These are phyloP conservation scores for Populus alba DNA, from an alignment of 345 rosid genomes.

Conservation along the genomic window DNA sequence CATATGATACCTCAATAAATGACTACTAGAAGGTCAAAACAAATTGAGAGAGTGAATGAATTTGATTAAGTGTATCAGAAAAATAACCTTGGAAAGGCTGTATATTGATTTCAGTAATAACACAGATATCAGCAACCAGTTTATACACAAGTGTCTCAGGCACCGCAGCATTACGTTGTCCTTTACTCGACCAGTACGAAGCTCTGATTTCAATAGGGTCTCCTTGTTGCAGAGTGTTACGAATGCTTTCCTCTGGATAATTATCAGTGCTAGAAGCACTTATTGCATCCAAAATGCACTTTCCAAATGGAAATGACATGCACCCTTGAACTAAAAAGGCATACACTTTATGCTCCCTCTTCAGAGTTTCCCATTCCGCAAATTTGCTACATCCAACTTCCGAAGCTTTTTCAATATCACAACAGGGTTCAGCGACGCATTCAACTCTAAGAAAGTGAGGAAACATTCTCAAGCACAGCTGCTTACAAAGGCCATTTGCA, in stretches of 20 bases:
- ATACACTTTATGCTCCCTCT: constrained; percentile 68
- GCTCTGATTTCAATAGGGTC: constrained; percentile 46
- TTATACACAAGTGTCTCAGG: constrained; percentile 88
- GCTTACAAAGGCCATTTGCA: constrained; percentile 53
- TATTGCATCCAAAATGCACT: constrained; percentile 59
- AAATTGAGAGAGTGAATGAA: neutral
- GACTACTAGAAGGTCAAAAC: neutral
- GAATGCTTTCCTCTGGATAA: constrained; percentile 70
- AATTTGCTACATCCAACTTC: constrained; percentile 55
- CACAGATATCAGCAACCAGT: constrained; percentile 60
- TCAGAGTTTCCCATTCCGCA: constrained; percentile 42
- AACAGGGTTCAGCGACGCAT: constrained; percentile 40
- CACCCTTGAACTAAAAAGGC: constrained; percentile 56
- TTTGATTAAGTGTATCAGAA: neutral
- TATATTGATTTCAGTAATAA: constrained; percentile 64
- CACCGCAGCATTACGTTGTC: constrained; percentile 57
- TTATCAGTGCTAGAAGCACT: constrained; percentile 92
- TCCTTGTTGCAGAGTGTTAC: constrained; percentile 59
- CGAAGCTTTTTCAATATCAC: constrained; percentile 11
- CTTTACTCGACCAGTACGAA: constrained; percentile 95
- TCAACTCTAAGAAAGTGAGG: constrained; percentile 50
- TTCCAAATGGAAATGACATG: constrained; percentile 32
- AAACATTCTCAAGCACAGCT: constrained; percentile 65
- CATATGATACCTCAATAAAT: constrained; percentile 16
- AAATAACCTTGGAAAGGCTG: constrained; percentile 75